A percentile compares a stretch with the other conserved stretches of the same genome.
Evolutionary conservation across 192 early-diverging fungal genomes (phyloP).

Genomic region (Allomyces macrogynus): DNA sequence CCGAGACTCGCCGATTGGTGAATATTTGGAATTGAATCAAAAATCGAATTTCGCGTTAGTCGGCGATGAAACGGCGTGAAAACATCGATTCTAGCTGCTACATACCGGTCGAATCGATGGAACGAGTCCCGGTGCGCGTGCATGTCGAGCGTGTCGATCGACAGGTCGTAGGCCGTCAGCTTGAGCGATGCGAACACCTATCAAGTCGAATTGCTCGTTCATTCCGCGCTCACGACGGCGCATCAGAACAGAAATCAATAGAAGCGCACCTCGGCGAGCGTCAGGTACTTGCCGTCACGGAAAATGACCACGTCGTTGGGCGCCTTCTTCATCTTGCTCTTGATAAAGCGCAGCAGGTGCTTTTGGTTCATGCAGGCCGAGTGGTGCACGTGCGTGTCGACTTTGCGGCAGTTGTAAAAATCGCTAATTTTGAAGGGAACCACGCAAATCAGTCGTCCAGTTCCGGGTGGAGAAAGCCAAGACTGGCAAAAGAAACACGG

Average conservation of each 20-base stretch:
- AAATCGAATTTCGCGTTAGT: too few species aligned
- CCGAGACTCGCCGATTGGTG: constrained; percentile 84
- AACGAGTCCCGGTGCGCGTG: constrained; percentile 28
- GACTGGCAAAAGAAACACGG: too few species aligned
- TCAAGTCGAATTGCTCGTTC: too few species aligned
- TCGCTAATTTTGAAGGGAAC: constrained; percentile 15
- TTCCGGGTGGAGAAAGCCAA: too few species aligned
- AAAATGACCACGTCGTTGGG: constrained; percentile 64
- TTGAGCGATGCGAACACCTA: constrained; percentile 72
- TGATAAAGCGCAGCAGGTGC: constrained; percentile 85
- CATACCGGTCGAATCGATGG: not conserved
- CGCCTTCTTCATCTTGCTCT: constrained; percentile 60
- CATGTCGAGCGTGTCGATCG: constrained; percentile 90
- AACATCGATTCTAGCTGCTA: too few species aligned
- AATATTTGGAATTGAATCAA: constrained; percentile 75
- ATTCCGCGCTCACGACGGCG: too few species aligned
- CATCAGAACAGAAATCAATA: too few species aligned
- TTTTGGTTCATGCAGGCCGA: constrained; percentile 92
- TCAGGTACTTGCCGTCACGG: constrained; percentile 65
- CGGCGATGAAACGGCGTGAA: too few species aligned
- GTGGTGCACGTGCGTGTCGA: constrained; percentile 91
- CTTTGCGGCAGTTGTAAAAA: constrained; percentile 94
- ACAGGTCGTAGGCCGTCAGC: constrained; percentile 80
- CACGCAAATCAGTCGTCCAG: too few species aligned
- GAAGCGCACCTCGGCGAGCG: constrained; percentile 23